Evolutionary conservation across 495 filamentous ascomycete genomes (phyloP), one percentile per base, ranked within the genome.

Genomic region (Penicillium alfredii): DNA sequence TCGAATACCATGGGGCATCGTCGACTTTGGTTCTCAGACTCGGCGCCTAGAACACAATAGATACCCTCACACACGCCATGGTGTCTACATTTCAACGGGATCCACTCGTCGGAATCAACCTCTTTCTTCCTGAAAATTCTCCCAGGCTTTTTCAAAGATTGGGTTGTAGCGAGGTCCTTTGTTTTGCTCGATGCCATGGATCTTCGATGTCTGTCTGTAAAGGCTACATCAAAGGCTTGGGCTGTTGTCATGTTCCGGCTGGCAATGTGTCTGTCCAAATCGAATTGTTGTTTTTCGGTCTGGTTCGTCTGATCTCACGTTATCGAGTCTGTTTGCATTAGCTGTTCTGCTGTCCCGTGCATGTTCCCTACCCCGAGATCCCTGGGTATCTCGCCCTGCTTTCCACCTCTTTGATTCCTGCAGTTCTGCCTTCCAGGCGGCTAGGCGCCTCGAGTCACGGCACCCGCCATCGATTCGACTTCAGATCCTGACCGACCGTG

Each of bases 401-500:
- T 56, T 53, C 48, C 49, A 64, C 43, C 60, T 60, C 51, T 52
- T 48, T 25, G 42, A 14, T 33, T 35, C 26, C 27, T 44, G 41
- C 32, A 29, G 13, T 50, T 55, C 28, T 31, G 18, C 38, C 41
- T 45, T 59, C 60, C 58, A 60, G 61, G 56, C 58, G 55, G 38
- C 53, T 50, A 49, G 49, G 37, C 28, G 56, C 64, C 70, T 68
- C 49, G 52, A 53, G 63, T 72, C 68, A 61, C 64, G 71, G 73
- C 68, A 76, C 28, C 62, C 59, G 66, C 72, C 68, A 69, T 40
- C 33, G 66, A 68, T 61, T 51, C 60, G 58, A 65, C 64, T 71
- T 69, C 50, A 61, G 57, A 51, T 59, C 74, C 69, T 60, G 78
- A 77, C 76, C 81, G 74, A 73, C 74, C 78, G 77, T 75, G 82